These are phyloP conservation scores for Cyberlindnera japonica DNA, from an alignment of 805 yeast species.

Conservation along the genomic window DNA sequence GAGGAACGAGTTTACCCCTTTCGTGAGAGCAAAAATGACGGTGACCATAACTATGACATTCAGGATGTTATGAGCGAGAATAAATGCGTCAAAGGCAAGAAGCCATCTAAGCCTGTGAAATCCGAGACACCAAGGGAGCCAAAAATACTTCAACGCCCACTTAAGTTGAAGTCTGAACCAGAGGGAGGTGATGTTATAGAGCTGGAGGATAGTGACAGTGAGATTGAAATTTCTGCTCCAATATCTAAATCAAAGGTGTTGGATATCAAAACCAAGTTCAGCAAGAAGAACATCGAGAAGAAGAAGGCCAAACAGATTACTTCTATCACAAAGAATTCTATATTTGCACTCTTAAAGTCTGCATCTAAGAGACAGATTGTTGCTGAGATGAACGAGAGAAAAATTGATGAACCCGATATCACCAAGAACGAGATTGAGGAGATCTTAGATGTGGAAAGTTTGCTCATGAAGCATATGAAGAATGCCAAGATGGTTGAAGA, in stretches of 20 bases:
- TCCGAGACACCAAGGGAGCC: too few species aligned
- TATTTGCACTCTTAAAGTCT: conserved; percentile 36
- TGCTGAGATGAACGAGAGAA: conserved; percentile 44
- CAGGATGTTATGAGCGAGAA: conserved; percentile 3
- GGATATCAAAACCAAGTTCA: conserved; percentile 33
- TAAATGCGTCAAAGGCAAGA: not conserved
- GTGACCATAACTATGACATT: conserved; percentile 14
- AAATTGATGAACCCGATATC: conserved; percentile 2
- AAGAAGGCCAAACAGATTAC: conserved; percentile 13
- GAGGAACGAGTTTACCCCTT: too few species aligned
- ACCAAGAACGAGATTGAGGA: conserved; percentile 12
- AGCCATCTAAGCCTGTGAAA: not conserved
- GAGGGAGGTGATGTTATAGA: conserved; percentile 7
- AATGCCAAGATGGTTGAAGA: conserved; percentile 27
- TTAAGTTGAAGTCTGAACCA: conserved; percentile 6
- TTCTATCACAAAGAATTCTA: conserved; percentile 24
- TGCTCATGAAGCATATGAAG: conserved; percentile 23
- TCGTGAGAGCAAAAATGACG: too few species aligned
- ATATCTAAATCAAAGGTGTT: conserved; percentile 33
- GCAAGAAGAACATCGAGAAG: conserved; percentile 24
- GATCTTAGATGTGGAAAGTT: conserved; percentile 22
- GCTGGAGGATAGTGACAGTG: conserved; percentile 25
- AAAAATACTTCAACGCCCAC: not conserved
- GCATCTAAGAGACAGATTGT: conserved; percentile 48
- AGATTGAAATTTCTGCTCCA: conserved; percentile 16